Conservation (phyloP, 2,329 filamentous ascomycete genomes). For the Tolypocladium album region DNA sequence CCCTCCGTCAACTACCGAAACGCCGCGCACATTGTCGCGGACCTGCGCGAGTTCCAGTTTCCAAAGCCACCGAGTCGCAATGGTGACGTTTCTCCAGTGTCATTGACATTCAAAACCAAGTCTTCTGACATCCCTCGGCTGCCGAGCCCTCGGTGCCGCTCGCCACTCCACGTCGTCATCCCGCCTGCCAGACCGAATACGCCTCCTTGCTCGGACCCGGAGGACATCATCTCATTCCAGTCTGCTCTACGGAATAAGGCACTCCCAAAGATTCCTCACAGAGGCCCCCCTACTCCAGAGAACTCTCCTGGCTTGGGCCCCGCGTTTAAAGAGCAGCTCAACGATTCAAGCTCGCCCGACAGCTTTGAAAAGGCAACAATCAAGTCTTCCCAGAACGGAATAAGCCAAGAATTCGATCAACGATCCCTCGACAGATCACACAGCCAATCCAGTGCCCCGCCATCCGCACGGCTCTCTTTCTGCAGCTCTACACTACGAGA, state of each 20-base stretch:
- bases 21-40: conserved; percentile 13
- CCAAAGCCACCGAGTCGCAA: conserved; percentile 20
- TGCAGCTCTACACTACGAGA: conserved; percentile 32
- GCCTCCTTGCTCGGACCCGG: conserved; percentile 19
- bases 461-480: conserved; percentile 15
- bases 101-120: conserved; percentile 10
- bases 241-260: conserved; percentile 5
- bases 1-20: conserved; percentile 14
- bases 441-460: conserved; percentile 19
- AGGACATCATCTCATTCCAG: conserved; percentile 9
- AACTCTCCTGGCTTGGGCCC: conserved; percentile 19
- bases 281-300: conserved; percentile 18
- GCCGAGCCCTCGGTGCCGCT: conserved; percentile 14
- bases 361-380: conserved; percentile 15
- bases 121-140: conserved; percentile 12
- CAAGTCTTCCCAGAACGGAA: conserved; percentile 14
- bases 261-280: conserved; percentile 6
- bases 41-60: conserved; percentile 25
- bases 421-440: conserved; percentile 13
- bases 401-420: conserved; percentile 14
- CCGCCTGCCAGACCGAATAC: conserved; percentile 16
- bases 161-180: conserved; percentile 11
- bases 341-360: conserved; percentile 16
- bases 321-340: conserved; percentile 12
- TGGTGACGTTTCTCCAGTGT: conserved; percentile 12